Base-by-base conservation (phyloP, 768 basidiomycete genomes). In the Lepiota venenata region DNA sequence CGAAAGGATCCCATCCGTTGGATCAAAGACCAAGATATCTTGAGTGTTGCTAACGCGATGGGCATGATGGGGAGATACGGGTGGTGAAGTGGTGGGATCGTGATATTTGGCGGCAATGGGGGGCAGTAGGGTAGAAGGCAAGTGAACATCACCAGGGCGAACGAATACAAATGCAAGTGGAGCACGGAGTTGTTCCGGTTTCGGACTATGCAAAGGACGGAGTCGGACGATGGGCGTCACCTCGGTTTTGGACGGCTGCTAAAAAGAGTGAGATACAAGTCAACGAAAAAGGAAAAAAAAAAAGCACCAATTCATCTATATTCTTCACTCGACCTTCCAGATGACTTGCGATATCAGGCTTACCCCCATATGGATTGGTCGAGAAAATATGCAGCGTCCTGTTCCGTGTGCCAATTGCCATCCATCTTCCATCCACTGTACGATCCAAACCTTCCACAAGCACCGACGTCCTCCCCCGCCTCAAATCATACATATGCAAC, bases 311-410 rank as follows among this genome's bases (percentile, higher is more conserved):
- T 45, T 76, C 75, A 3, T 70, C 66, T 2, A 69, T 67, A 58
- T 91, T 87, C 63, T 71, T 65, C 0, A 90, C 83, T 61, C 71
- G 71, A 5, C 79, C 81, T 36, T 79, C 75, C 51, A 85, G 59
- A 68, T 88, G 85, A 46, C 87, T 85, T 32, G 66, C 66, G 29
- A 80, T 68, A 69, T 91, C 84, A 1, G 85, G 73, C 32, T 73
- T 73, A 3, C 91, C 87, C 1, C 89, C 91, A 55, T 85, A 85
- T 3, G 89, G 89, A 64, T 91, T 88, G 7, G 85, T 73, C 7
- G 85, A 81, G 63, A 91, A 93, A 0, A 92, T 69, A 68, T 93
- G 89, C 18, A 85, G 68, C 0, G 82, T 87, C 53, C 82, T 66
- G 59, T 83, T 83, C 63, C 72, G 62, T 37, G 85, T 90, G n/a